These are phyloP conservation scores for Nyctanthes arbortristis DNA, from an alignment of 257 asterid genomes.

Conservation along the genomic window DNA sequence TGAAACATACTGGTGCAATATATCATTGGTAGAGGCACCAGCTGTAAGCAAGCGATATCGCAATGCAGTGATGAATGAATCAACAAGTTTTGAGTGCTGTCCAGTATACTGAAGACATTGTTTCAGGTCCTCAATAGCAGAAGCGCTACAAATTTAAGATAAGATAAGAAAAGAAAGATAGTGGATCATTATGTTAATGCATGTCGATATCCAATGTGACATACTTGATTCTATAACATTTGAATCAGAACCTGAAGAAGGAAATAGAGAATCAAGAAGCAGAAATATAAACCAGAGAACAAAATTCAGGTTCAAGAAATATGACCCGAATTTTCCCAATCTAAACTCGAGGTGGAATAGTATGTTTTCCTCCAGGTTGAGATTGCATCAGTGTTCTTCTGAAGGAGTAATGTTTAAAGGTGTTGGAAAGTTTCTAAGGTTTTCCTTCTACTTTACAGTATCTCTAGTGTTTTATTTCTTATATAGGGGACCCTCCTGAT, in stretches of 20 bases:
- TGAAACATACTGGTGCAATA: conserved; percentile 87
- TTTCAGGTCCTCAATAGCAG: conserved; percentile 93
- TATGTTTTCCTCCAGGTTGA: neutral
- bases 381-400: neutral
- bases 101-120: conserved; percentile 93
- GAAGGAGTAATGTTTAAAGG: neutral
- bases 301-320: neutral
- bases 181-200: neutral
- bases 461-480: neutral
- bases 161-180: no score
- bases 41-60: conserved; percentile 91
- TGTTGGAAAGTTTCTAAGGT: neutral
- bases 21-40: conserved; percentile 97
- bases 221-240: neutral
- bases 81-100: conserved; percentile 96
- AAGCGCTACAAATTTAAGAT: conserved; percentile 65
- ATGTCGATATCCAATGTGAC: neutral
- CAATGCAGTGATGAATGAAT: conserved; percentile 85
- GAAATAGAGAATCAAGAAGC: neutral
- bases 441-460: neutral
- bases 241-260: neutral
- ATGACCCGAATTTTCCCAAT: neutral
- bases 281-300: neutral
- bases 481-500: neutral
- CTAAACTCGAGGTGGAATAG: neutral